Percentiles rank a stretch among this genome's conserved stretches.
Evolutionary conservation across 192 early-diverging fungal species (phyloP).

Genomic region (Blastocladiella britannica): DNA sequence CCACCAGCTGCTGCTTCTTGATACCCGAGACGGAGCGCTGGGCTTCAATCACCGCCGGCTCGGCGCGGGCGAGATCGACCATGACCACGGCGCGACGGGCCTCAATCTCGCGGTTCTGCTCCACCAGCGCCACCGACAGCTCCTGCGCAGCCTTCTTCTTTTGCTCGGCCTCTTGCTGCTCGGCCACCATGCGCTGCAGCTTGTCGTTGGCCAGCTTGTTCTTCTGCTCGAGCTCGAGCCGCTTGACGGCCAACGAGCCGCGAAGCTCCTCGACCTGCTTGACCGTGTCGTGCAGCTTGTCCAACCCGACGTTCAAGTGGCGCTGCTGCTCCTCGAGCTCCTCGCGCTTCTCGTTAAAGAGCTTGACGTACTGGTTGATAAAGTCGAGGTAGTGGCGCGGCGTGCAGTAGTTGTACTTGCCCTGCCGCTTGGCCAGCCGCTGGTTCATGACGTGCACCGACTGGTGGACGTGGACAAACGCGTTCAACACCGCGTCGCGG

Average conservation of each 20-base stretch:
- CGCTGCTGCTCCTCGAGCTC: slow-evolving; percentile 96
- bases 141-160: slow-evolving; percentile 60
- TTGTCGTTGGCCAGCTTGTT: slow-evolving; percentile 82
- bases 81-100: slow-evolving; percentile 59
- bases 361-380: slow-evolving; percentile 70
- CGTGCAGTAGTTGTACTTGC: slow-evolving; percentile 69
- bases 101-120: slow-evolving; percentile 52
- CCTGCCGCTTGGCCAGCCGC: slow-evolving; percentile 58
- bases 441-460: slow-evolving; percentile 72
- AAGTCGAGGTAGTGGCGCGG: slow-evolving; percentile 98
- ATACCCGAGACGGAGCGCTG: slow-evolving; percentile 83
- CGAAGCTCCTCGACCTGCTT: slow-evolving; percentile 86
- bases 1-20: slow-evolving; percentile 88
- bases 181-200: slow-evolving; percentile 81
- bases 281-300: slow-evolving; percentile 86
- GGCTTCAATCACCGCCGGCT: slow-evolving; percentile 90
- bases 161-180: slow-evolving; percentile 83
- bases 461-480: slow-evolving; percentile 81
- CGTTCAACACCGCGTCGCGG: slow-evolving; percentile 70
- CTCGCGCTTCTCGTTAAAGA: slow-evolving; percentile 81
- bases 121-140: slow-evolving; percentile 52
- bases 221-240: slow-evolving; percentile 66
- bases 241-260: slow-evolving; percentile 61
- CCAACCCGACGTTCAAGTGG: slow-evolving; percentile 91
- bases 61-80: slow-evolving; percentile 77